Percentiles rank a stretch among this genome's conserved stretches.
phyloP scores from a whole-genome alignment of 73 alveolate species.

The Tetrahymena thermophila region DNA sequence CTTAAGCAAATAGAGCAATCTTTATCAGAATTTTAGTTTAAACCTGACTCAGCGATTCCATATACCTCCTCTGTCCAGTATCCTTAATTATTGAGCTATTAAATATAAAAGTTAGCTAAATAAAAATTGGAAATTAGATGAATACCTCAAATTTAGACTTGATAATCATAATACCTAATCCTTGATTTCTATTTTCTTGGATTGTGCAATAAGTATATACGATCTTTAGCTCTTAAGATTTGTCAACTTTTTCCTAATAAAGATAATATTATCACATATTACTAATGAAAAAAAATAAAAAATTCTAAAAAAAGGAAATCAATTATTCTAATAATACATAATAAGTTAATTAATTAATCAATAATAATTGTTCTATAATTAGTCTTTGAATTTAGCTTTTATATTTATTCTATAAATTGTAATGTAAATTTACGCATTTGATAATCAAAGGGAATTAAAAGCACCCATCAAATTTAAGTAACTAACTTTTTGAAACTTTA shows the following conservation, averaged over 20 bases:
- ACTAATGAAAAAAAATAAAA: too few relatives aligned
- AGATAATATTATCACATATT: neutral
- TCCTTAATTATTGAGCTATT: conserved; percentile 15
- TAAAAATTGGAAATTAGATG: neutral
- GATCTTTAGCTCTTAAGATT: neutral
- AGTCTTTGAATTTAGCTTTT: neutral
- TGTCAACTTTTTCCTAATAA: neutral
- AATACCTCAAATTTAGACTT: neutral
- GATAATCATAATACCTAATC: neutral
- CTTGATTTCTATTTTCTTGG: neutral
- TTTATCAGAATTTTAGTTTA: conserved; percentile 18
- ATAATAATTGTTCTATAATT: neutral
- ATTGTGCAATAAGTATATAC: neutral
- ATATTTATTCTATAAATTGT: neutral
- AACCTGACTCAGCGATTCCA: conserved; percentile 49
- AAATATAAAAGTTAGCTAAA: too few relatives aligned
- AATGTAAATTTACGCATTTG: neutral
- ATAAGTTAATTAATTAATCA: too few relatives aligned
- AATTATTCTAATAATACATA: neutral
- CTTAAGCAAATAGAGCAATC: conserved; percentile 72
- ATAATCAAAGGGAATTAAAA: neutral
- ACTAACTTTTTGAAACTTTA: neutral
- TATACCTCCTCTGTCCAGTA: conserved; percentile 52
- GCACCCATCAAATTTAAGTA: neutral
- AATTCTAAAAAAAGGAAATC: neutral